Conservation (phyloP, 2,329 filamentous ascomycete genomes). For the Xylaria arbuscula region DNA sequence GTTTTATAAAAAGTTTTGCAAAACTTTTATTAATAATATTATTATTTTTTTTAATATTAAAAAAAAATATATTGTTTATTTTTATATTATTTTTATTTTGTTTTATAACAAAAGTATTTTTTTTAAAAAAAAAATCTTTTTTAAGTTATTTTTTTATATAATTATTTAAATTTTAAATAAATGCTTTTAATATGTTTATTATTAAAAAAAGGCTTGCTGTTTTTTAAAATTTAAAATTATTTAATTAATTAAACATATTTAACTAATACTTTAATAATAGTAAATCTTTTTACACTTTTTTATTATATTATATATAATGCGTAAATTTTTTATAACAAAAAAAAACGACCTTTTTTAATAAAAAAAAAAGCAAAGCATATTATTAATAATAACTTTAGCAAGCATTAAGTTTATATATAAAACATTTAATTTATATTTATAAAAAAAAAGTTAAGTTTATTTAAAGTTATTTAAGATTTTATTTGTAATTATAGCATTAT, state of each 20-base stretch:
- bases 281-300: too few species aligned
- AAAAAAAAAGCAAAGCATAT: not conserved
- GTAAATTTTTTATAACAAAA: not conserved
- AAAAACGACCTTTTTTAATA: not conserved
- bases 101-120: not conserved
- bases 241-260: too few species aligned
- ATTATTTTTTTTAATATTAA: not conserved
- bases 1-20: too few species aligned
- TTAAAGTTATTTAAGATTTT: not conserved
- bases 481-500: not conserved
- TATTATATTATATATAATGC: not conserved
- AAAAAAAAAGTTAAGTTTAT: not conserved
- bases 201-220: too few species aligned
- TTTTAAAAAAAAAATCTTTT: not conserved
- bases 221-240: too few species aligned
- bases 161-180: not conserved
- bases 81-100: not conserved
- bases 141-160: not conserved
- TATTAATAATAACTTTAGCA: not conserved
- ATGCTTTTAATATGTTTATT: too few species aligned
- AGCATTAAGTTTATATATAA: not conserved
- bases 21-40: slow-evolving; percentile 7
- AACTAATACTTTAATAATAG: too few species aligned
- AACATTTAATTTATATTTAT: not conserved
- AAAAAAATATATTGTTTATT: not conserved